A percentile compares a stretch with the other conserved stretches of the same genome.
Evolutionary conservation across 2,329 filamentous ascomycete species (phyloP).

Genomic region (Hypoxylon sp.): DNA sequence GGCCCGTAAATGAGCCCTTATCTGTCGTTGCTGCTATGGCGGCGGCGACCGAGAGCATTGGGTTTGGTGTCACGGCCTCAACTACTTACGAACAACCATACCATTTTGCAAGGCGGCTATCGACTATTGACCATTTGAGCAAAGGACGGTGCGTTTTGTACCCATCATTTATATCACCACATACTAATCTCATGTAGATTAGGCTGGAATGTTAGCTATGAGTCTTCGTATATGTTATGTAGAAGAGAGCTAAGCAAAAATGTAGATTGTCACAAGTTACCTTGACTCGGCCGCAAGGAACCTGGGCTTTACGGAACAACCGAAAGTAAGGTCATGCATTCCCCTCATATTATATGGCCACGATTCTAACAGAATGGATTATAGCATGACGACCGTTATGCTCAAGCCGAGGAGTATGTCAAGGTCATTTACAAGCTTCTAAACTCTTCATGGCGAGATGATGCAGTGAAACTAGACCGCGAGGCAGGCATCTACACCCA

Average conservation of each 20-base stretch:
- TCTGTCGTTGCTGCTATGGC: constrained; percentile 74
- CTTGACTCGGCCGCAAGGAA: constrained; percentile 75
- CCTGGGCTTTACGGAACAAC: constrained; percentile 66
- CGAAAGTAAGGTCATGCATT: constrained; percentile 45
- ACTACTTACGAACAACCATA: constrained; percentile 78
- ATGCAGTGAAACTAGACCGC: constrained; percentile 69
- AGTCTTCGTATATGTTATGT: neutral
- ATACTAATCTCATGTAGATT: constrained; percentile 47
- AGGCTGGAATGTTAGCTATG: constrained; percentile 61
- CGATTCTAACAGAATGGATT: neutral
- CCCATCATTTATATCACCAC: neutral
- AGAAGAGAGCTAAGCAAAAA: constrained; percentile 11
- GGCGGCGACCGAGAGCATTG: constrained; percentile 71
- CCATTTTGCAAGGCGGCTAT: constrained; percentile 70
- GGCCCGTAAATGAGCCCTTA: constrained; percentile 75
- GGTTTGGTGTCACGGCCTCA: constrained; percentile 74
- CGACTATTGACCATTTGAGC: constrained; percentile 73
- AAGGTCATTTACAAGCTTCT: constrained; percentile 72
- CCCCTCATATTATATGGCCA: neutral
- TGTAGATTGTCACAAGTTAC: constrained; percentile 75
- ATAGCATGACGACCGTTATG: constrained; percentile 72
- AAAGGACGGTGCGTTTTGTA: constrained; percentile 62
- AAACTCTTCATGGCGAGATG: constrained; percentile 72
- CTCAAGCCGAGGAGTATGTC: constrained; percentile 70
- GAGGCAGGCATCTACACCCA: constrained; percentile 65